These are phyloP conservation scores for Acanthamoeba triangularis DNA, from an alignment of 208 protist genomes.

Conservation along the genomic window DNA sequence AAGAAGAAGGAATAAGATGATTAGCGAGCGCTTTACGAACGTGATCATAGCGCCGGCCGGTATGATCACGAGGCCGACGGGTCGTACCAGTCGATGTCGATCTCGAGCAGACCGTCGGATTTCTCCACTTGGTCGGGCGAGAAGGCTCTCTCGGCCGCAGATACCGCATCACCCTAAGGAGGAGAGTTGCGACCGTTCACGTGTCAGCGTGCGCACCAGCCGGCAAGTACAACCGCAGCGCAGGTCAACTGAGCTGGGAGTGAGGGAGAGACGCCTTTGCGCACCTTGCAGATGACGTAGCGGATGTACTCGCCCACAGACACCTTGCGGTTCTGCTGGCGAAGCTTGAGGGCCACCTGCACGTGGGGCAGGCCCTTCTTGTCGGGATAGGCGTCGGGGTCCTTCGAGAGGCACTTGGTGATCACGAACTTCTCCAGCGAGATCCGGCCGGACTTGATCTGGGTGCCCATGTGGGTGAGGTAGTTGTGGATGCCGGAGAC, in stretches of 20 bases:
- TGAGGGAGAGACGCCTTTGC: neutral
- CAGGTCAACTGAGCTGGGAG: neutral
- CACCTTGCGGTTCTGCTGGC: constrained; percentile 61
- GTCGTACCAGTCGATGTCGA: constrained; percentile 70
- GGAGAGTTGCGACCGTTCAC: too few species aligned
- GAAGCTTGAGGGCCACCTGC: constrained; percentile 54
- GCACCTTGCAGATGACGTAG: constrained; percentile 74
- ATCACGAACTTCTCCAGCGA: constrained; percentile 97
- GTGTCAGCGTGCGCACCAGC: neutral
- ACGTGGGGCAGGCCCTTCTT: constrained; percentile 70
- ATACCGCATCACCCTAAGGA: neutral
- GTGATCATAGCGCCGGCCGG: too few species aligned
- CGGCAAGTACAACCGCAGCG: neutral
- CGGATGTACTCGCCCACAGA: constrained; percentile 71
- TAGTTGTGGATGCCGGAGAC: constrained; percentile 95
- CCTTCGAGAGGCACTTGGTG: constrained; percentile 96
- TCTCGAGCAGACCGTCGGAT: constrained; percentile 52
- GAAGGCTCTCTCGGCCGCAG: constrained; percentile 58
- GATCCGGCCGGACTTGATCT: constrained; percentile 85
- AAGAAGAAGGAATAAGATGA: neutral
- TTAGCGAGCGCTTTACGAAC: too few species aligned
- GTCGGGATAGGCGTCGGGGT: constrained; percentile 62
- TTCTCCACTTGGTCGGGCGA: constrained; percentile 68
- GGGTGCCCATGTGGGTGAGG: constrained; percentile 92
- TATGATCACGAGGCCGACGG: too few species aligned